These are phyloP conservation scores for Piper longum DNA, from an alignment of 164 flowering plant species.

Conservation along the genomic window DNA sequence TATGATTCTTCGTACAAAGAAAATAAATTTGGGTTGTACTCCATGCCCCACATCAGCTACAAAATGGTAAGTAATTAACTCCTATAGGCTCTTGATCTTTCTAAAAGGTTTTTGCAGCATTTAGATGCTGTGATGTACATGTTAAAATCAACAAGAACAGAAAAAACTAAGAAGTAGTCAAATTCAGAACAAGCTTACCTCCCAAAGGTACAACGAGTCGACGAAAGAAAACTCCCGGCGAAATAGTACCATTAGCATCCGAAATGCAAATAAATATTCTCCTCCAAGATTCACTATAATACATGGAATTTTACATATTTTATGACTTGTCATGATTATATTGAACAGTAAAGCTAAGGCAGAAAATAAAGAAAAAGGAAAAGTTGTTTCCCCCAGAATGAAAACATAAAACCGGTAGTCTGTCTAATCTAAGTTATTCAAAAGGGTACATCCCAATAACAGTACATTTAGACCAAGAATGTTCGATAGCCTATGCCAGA, in stretches of 20 bases:
- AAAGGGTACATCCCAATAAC: no score
- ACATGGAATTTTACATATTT: no score
- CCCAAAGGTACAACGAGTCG: slow-evolving; percentile 88
- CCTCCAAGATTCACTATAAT: slow-evolving; percentile 81
- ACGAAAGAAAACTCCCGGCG: slow-evolving; percentile 84
- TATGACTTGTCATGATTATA: no score
- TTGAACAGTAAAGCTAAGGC: background rate
- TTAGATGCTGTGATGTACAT: no score
- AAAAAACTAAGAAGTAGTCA: background rate
- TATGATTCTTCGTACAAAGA: slow-evolving; percentile 32
- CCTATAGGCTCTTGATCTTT: background rate
- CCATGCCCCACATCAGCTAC: slow-evolving; percentile 98
- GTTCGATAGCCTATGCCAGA: no score
- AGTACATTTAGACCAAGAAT: no score
- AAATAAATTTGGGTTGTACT: slow-evolving; percentile 79
- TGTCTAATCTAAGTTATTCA: no score
- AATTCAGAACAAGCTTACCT: slow-evolving; percentile 30
- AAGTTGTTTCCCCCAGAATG: no score
- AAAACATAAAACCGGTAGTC: no score
- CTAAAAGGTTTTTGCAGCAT: background rate
- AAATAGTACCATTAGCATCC: slow-evolving; percentile 90
- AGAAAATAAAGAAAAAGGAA: background rate
- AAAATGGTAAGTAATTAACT: slow-evolving; percentile 13
- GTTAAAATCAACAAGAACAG: no score
- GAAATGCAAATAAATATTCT: slow-evolving; percentile 79